Evolutionary conservation across 441 rosid species (phyloP).

Genomic region (Adansonia rubrostipa): DNA sequence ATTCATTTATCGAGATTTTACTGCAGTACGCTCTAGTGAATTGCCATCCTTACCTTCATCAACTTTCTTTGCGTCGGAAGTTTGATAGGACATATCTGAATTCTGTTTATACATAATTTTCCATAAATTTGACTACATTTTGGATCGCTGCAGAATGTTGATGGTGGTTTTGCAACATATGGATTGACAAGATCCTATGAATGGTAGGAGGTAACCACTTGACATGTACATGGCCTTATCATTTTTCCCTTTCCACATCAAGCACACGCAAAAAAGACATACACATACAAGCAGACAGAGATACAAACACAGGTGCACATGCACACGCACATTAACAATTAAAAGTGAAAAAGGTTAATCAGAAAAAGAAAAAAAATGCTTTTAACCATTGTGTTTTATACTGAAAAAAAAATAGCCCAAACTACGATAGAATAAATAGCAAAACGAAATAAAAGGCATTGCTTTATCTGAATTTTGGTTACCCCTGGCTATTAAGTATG

Average conservation of each 20-base stretch:
- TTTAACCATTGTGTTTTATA: background rate
- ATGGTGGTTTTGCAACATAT: background rate
- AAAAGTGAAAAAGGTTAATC: background rate
- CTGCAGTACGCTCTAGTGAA: background rate
- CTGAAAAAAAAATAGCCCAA: background rate
- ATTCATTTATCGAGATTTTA: background rate
- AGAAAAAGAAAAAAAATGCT: background rate
- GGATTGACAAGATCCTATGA: slow-evolving; percentile 11
- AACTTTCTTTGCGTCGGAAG: background rate
- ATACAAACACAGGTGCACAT: background rate
- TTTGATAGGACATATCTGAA: slow-evolving; percentile 11
- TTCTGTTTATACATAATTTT: background rate
- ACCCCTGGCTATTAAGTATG: background rate
- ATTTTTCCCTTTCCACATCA: background rate
- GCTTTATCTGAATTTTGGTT: background rate
- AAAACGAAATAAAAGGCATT: background rate
- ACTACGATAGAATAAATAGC: background rate
- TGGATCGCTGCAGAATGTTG: slow-evolving; percentile 3
- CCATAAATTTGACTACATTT: slow-evolving; percentile 15
- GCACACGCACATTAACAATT: background rate
- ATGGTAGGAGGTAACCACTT: slow-evolving; percentile 12
- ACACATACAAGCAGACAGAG: background rate
- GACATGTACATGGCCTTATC: background rate
- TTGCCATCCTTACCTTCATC: background rate
- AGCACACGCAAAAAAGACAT: background rate